phyloP scores from a whole-genome alignment of 345 rosid species.

The Aquilaria yunnanensis region DNA sequence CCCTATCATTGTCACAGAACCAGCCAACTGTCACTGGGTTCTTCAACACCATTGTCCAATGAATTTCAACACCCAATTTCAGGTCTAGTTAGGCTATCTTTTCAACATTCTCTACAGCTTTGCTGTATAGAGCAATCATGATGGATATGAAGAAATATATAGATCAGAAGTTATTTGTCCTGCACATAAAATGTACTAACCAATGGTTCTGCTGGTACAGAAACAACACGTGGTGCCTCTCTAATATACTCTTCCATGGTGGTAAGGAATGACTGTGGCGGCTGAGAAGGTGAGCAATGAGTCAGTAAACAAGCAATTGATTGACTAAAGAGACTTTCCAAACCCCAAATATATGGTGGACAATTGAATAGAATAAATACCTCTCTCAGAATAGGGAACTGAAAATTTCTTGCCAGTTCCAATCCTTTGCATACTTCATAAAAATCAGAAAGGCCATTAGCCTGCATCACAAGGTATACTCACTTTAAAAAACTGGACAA shows the following conservation, averaged over 20 bases:
- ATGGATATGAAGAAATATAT: too few species aligned
- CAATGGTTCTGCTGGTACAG: conserved; percentile 69
- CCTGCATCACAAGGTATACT: conserved; percentile 40
- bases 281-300: conserved; percentile 36
- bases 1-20: too few species aligned
- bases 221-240: conserved; percentile 89
- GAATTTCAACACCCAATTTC: too few species aligned
- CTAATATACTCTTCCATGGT: conserved; percentile 98
- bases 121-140: too few species aligned
- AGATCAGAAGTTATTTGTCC: too few species aligned
- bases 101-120: too few species aligned
- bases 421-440: conserved; percentile 93
- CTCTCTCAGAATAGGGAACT: conserved; percentile 92
- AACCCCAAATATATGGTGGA: background rate
- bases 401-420: conserved; percentile 98
- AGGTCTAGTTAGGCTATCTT: too few species aligned
- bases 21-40: too few species aligned
- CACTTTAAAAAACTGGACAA: background rate
- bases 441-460: conserved; percentile 83
- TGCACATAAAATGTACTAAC: conserved; percentile 30
- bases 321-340: conserved; percentile 1
- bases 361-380: conserved; percentile 28
- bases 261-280: conserved; percentile 87
- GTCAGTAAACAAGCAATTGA: background rate
- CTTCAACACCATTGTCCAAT: too few species aligned